Conservation (phyloP, 345 rosid genomes). For the Citrus medica region DNA sequence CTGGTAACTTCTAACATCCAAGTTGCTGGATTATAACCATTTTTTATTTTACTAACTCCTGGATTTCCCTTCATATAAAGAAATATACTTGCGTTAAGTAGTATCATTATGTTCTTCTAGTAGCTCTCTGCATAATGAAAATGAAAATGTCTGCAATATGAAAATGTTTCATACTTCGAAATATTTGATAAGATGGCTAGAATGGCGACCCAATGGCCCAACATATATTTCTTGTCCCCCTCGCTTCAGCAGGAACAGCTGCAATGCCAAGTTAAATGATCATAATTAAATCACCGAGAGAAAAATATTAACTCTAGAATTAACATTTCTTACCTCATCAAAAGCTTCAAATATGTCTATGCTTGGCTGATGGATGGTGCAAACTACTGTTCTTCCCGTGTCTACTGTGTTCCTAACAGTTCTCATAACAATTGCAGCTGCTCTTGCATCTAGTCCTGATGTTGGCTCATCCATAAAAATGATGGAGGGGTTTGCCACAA, state of each 20-base stretch:
- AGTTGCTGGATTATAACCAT: conserved; percentile 53
- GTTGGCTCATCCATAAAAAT: conserved; percentile 96
- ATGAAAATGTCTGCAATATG: background rate
- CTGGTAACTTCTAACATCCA: conserved; percentile 53
- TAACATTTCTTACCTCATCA: conserved; percentile 51
- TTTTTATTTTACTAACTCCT: conserved; percentile 35
- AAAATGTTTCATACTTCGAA: conserved; percentile 32
- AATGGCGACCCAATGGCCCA: conserved; percentile 43
- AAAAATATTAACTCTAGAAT: background rate
- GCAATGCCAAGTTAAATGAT: conserved; percentile 1
- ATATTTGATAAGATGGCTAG: conserved; percentile 33
- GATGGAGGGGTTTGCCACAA: conserved; percentile 89
- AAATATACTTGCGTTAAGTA: background rate
- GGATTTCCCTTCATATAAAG: conserved; percentile 23
- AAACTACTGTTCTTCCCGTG: conserved; percentile 84
- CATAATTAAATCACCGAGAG: background rate
- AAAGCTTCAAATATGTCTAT: conserved; percentile 89
- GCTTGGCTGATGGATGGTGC: conserved; percentile 93
- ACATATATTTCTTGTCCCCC: conserved; percentile 52
- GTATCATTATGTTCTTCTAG: background rate
- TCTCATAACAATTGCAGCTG: conserved; percentile 92
- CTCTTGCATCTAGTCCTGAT: conserved; percentile 91
- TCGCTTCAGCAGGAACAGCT: conserved; percentile 42
- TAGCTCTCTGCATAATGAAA: background rate
- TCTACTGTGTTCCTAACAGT: conserved; percentile 90